Base-by-base conservation (phyloP, 176 grass and related monocot genomes). In the Triticum urartu region DNA sequence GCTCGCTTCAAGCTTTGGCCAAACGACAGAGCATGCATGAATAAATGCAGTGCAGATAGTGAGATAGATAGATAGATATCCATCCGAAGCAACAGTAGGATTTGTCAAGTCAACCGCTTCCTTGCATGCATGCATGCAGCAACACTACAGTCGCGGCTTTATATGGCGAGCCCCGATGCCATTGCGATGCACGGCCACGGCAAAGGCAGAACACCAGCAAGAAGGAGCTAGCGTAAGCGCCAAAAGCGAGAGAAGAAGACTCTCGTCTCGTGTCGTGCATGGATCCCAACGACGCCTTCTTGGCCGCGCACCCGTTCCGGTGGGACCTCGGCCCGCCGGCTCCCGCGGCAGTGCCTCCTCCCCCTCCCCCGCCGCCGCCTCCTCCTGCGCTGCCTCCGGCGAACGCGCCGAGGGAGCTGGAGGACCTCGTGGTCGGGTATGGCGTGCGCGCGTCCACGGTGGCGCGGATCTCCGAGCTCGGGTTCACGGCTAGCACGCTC, bases 241-340 rank as follows among this genome's bases (percentile, higher is more conserved):
- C 70, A 33, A 65, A 73, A 30, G 43, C 82, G n/a, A 72, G 69
- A 69, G 72, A 9, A 62, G 72, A 9, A 5, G 22, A 3, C 47
- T 15, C 72, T 48, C 42, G 72, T 75, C 40, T 74, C 68, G 32
- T 5, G 9, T 0, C 21, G 14, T 17, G 42, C 52, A 91, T 91
- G 90, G 90, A 91, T 88, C 82, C 86, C 63, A 85, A 64, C 86
- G 90, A 91, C 78, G 86, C 86, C 39, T 91, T 88, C 90, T 78
- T 86, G 78, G 90, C 90, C 25, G 90, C 86, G 86, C 90, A 91
- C 86, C 90, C 90, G 62, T 91, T 91, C 86, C 39, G 90, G 82
- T 91, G 90, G 90, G 90, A 91, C 78, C 90, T 91, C n/a, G 82
- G 90, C 0, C 86, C 90, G 20, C 86, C 90, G 78, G 82, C 77